These are phyloP conservation scores for Grosmannia clavigera DNA, from an alignment of 2,329 filamentous ascomycete genomes.

Conservation along the genomic window DNA sequence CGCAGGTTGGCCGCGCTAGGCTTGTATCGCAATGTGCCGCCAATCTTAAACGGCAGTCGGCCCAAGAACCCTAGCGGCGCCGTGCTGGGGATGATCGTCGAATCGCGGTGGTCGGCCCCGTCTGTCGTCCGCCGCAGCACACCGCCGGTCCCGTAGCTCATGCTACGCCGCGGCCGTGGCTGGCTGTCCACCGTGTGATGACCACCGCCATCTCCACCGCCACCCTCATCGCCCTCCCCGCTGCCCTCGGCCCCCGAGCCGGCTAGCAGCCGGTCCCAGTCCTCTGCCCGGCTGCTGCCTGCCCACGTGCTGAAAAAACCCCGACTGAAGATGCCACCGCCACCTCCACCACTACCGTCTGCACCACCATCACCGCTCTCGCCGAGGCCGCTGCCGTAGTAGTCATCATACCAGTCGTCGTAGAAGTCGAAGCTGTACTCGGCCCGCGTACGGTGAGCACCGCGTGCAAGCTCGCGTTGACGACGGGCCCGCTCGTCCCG, in stretches of 20 bases:
- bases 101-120: constrained; percentile 48
- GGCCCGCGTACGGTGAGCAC: constrained; percentile 41
- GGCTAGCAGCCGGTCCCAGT: constrained; percentile 72
- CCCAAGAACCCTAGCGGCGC: constrained; percentile 77
- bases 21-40: constrained; percentile 72
- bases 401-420: constrained; percentile 77
- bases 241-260: constrained; percentile 45
- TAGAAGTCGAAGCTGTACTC: constrained; percentile 95
- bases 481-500: constrained; percentile 63
- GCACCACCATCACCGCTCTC: constrained; percentile 60
- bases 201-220: constrained; percentile 16
- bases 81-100: constrained; percentile 81
- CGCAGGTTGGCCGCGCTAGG: constrained; percentile 84
- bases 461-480: constrained; percentile 47
- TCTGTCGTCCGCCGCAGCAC: background rate
- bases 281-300: constrained; percentile 47
- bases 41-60: constrained; percentile 72
- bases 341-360: constrained; percentile 11
- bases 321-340: constrained; percentile 34
- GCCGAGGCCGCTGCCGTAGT: constrained; percentile 23
- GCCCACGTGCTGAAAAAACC: constrained; percentile 61
- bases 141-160: constrained; percentile 67
- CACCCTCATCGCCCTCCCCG: constrained; percentile 14
- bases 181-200: constrained; percentile 37
- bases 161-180: constrained; percentile 62